These are phyloP conservation scores for Penicillium silybi DNA, from an alignment of 495 filamentous ascomycete species.

Conservation along the genomic window DNA sequence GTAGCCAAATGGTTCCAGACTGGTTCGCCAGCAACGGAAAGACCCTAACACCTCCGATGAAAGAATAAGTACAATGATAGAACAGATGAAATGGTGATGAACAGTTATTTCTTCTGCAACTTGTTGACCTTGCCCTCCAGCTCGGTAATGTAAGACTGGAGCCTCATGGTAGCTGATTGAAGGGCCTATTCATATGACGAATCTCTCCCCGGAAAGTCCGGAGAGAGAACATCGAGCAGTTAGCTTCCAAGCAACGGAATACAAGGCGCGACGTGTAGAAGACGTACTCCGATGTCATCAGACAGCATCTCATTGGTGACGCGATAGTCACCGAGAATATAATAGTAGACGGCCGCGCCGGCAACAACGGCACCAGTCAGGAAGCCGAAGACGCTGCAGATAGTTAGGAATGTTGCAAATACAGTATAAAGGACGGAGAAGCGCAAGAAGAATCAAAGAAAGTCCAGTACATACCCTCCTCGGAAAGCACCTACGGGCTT, in stretches of 20 bases:
- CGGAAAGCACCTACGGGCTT: slow-evolving; percentile 90
- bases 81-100: slow-evolving; percentile 3
- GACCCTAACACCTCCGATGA: background rate
- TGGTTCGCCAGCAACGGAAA: background rate
- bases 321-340: slow-evolving; percentile 88
- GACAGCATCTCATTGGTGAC: slow-evolving; percentile 90
- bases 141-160: slow-evolving; percentile 75
- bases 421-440: background rate
- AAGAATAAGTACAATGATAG: slow-evolving; percentile 7
- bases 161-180: slow-evolving; percentile 78
- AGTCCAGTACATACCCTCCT: slow-evolving; percentile 66
- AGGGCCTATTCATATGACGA: slow-evolving; percentile 57
- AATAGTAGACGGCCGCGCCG: slow-evolving; percentile 81
- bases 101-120: slow-evolving; percentile 53
- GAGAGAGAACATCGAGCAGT: slow-evolving; percentile 6
- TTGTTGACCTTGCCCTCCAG: slow-evolving; percentile 79
- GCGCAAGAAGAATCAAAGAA: background rate
- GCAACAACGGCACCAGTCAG: slow-evolving; percentile 78
- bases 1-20: background rate
- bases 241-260: background rate
- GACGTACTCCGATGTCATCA: slow-evolving; percentile 91
- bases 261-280: slow-evolving; percentile 12
- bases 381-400: slow-evolving; percentile 81
- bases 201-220: slow-evolving; percentile 1
- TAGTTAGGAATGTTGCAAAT: background rate